These are phyloP conservation scores for Triticum aestivum DNA, from an alignment of 176 grass and related monocot genomes.

Conservation along the genomic window DNA sequence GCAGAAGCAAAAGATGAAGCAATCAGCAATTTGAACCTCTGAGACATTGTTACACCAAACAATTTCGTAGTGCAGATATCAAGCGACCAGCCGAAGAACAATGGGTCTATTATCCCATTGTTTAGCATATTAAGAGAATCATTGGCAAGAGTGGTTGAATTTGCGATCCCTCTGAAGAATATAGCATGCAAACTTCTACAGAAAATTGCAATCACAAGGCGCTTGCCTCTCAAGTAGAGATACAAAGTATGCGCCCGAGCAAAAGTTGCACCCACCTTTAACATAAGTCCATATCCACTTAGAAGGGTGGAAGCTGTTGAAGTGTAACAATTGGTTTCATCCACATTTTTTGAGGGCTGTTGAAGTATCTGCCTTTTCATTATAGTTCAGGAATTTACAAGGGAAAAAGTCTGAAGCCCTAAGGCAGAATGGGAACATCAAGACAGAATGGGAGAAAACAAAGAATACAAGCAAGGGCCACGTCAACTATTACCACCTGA, in stretches of 20 bases:
- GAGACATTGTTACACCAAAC: slow-evolving; percentile 26
- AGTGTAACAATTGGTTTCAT: not conserved
- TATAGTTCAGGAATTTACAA: too few species aligned
- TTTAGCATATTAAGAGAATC: slow-evolving; percentile 23
- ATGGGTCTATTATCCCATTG: slow-evolving; percentile 2
- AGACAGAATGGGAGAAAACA: slow-evolving; percentile 37
- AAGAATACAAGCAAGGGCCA: slow-evolving; percentile 25
- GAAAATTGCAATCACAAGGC: not conserved
- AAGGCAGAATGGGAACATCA: not conserved
- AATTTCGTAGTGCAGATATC: slow-evolving; percentile 40
- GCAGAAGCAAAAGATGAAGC: slow-evolving; percentile 39
- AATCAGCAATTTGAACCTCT: slow-evolving; percentile 28
- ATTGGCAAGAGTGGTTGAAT: slow-evolving; percentile 16
- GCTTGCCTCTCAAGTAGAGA: slow-evolving; percentile 24
- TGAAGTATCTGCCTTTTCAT: too few species aligned
- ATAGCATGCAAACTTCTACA: slow-evolving; percentile 9
- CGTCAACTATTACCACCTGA: slow-evolving; percentile 25
- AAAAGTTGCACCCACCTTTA: not conserved
- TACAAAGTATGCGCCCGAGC: not conserved
- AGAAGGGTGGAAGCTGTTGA: slow-evolving; percentile 29
- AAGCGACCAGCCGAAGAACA: slow-evolving; percentile 32
- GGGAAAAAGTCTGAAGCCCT: too few species aligned
- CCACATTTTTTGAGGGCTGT: not conserved
- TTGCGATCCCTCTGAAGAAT: slow-evolving; percentile 18
- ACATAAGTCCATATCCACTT: slow-evolving; percentile 24